These are phyloP conservation scores for Eucalyptus sideroxylon DNA, from an alignment of 345 rosid species.

Conservation along the genomic window DNA sequence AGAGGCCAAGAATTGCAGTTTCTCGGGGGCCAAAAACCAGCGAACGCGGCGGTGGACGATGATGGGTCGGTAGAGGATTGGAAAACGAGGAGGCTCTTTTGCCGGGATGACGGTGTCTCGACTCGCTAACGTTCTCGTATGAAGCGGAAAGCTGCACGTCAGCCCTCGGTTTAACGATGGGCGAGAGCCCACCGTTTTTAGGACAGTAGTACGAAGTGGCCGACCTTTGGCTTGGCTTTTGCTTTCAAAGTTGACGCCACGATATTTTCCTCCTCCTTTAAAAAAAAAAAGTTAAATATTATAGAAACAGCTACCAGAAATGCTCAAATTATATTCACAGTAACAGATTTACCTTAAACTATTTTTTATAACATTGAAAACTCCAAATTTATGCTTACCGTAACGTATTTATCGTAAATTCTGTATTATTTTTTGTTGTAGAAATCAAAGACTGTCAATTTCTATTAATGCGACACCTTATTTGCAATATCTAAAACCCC, in stretches of 20 bases:
- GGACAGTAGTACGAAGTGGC: neutral
- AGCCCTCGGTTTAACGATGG: neutral
- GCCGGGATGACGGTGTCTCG: neutral
- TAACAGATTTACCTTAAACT: rapidly evolving
- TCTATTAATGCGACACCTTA: neutral
- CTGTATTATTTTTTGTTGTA: rapidly evolving
- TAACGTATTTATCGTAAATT: rapidly evolving
- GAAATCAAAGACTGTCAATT: neutral
- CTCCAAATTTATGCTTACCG: rapidly evolving
- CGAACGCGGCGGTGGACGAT: neutral
- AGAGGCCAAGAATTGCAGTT: neutral
- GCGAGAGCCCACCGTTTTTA: neutral
- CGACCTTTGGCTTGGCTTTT: neutral
- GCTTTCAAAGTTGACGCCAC: neutral
- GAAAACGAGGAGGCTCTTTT: neutral
- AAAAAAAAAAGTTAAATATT: no score
- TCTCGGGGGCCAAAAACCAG: neutral
- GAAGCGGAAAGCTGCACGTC: neutral
- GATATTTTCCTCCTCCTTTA: neutral
- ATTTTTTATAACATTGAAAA: neutral
- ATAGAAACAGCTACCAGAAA: neutral
- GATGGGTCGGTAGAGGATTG: neutral
- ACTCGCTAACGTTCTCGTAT: neutral
- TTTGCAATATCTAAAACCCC: no score
- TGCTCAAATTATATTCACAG: rapidly evolving